These are phyloP conservation scores for Zoysia matrella DNA, from an alignment of 202 grass and related monocot genomes.

Conservation along the genomic window DNA sequence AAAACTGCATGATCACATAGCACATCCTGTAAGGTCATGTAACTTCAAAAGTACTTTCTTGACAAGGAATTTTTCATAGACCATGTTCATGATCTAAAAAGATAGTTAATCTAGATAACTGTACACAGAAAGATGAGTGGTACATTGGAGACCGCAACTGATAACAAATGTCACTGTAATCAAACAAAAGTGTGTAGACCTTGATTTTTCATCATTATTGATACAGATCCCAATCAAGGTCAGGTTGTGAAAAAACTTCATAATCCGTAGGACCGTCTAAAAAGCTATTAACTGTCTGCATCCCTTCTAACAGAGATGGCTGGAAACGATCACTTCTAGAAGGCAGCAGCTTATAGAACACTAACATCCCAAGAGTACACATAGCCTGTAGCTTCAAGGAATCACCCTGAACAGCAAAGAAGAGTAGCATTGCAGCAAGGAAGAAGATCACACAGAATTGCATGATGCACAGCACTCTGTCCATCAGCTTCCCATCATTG, in stretches of 20 bases:
- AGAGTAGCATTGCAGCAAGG: constrained; percentile 88
- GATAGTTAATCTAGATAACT: not conserved
- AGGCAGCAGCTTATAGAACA: constrained; percentile 86
- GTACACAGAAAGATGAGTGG: not conserved
- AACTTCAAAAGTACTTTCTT: constrained; percentile 1
- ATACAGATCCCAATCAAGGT: constrained; percentile 91
- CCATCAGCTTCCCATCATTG: constrained; percentile 98
- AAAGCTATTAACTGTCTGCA: constrained; percentile 93
- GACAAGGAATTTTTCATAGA: constrained; percentile 8
- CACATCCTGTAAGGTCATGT: not conserved
- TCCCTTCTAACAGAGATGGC: constrained; percentile 90
- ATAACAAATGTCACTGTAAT: constrained; percentile 34
- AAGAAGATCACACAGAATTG: constrained; percentile 98
- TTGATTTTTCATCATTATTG: constrained; percentile 62
- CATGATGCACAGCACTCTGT: constrained; percentile 92
- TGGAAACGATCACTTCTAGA: constrained; percentile 72
- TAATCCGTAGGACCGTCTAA: constrained; percentile 93
- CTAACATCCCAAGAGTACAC: constrained; percentile 81
- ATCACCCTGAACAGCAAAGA: constrained; percentile 90
- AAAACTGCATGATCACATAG: no score
- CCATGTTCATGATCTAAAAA: constrained; percentile 11
- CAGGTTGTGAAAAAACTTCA: constrained; percentile 93
- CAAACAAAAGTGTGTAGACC: constrained; percentile 49
- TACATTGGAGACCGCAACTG: not conserved
- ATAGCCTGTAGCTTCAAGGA: constrained; percentile 89